A percentile compares a stretch with the other conserved stretches of the same genome.
phyloP scores from a whole-genome alignment of 257 asterid genomes.

The Solanum paucissectum region DNA sequence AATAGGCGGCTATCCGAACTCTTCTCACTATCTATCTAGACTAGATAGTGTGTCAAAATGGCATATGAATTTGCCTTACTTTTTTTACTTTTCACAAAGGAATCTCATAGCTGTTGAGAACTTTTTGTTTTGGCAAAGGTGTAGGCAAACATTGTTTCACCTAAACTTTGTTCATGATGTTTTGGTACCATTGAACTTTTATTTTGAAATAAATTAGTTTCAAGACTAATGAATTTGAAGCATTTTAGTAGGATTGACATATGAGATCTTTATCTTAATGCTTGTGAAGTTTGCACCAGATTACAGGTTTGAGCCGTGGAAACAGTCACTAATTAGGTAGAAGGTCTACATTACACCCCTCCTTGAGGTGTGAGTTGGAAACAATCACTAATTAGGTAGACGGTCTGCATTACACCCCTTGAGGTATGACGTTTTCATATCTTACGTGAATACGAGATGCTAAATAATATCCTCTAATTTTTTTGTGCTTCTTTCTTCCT shows the following conservation, averaged over 20 bases:
- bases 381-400: neutral
- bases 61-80: neutral
- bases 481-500: neutral
- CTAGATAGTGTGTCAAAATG: neutral
- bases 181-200: neutral
- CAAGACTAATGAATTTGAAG: neutral
- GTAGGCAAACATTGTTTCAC: neutral
- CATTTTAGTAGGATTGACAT: neutral
- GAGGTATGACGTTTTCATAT: accelerated
- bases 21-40: neutral
- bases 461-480: too few species aligned
- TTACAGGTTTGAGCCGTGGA: neutral
- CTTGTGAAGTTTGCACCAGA: neutral
- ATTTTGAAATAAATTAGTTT: neutral
- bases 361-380: neutral
- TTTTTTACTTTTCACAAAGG: neutral
- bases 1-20: neutral
- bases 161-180: neutral
- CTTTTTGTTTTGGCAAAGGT: neutral
- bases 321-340: neutral
- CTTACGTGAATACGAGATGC: neutral
- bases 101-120: neutral
- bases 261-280: neutral
- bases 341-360: too few species aligned
- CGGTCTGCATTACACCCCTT: accelerated